Conservation (phyloP, 2,329 filamentous ascomycete genomes). For the Trichoderma simmonsii region DNA sequence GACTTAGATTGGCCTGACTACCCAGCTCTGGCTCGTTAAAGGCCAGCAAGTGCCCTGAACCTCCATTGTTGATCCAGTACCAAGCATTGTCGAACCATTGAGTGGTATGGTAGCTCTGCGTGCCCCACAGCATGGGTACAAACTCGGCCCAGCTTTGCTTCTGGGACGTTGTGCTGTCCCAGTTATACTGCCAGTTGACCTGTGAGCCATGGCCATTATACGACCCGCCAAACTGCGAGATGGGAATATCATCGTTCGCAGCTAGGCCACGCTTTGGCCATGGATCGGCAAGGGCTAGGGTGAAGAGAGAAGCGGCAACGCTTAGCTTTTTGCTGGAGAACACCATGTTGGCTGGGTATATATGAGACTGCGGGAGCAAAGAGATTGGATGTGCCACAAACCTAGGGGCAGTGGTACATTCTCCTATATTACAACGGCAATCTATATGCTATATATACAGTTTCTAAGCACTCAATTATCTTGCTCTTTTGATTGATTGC, state of each 20-base stretch:
- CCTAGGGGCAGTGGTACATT: not conserved
- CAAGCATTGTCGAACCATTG: slow-evolving; percentile 20
- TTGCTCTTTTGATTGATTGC: not conserved
- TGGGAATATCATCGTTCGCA: not conserved
- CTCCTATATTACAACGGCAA: not conserved
- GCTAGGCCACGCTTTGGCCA: not conserved
- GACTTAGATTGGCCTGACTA: slow-evolving; percentile 27
- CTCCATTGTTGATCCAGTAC: slow-evolving; percentile 21
- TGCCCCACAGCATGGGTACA: slow-evolving; percentile 27
- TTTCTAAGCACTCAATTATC: not conserved
- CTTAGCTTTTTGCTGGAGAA: not conserved
- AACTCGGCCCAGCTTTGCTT: slow-evolving; percentile 24
- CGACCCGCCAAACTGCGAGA: not conserved
- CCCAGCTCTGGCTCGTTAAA: slow-evolving; percentile 28
- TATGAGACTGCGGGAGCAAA: not conserved
- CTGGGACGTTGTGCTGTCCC: slow-evolving; percentile 24
- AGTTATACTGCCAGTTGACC: slow-evolving; percentile 29
- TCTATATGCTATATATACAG: not conserved
- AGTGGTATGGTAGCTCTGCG: slow-evolving; percentile 18
- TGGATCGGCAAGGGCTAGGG: not conserved
- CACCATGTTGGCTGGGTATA: not conserved
- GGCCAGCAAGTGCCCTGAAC: slow-evolving; percentile 23
- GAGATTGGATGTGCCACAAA: not conserved
- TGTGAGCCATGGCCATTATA: slow-evolving; percentile 16
- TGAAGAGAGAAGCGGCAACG: not conserved